Percentiles rank a stretch among this genome's conserved stretches.
phyloP scores from a whole-genome alignment of 768 basidiomycete species.

The Flagelloscypha sp. region DNA sequence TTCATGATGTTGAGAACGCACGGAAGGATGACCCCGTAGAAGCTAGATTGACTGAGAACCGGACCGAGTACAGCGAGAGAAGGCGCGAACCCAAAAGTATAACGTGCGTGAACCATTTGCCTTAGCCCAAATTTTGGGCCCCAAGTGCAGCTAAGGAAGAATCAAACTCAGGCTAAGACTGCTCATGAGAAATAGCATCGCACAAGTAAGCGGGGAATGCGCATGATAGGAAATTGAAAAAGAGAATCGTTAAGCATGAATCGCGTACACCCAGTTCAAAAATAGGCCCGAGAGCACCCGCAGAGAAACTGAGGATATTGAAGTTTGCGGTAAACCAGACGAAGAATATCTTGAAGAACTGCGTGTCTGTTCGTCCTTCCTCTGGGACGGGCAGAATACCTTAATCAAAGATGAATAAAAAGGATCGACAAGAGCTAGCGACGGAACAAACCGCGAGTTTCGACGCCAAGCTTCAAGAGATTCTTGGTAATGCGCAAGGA shows the following conservation, averaged over 20 bases:
- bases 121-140: conserved; percentile 75
- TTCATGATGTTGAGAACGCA: conserved; percentile 52
- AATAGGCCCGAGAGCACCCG: conserved; percentile 59
- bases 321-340: conserved; percentile 68
- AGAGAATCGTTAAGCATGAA: conserved; percentile 55
- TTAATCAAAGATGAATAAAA: too few relatives aligned
- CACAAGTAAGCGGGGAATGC: conserved; percentile 54
- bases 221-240: conserved; percentile 58
- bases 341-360: conserved; percentile 58
- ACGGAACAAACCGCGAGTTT: too few relatives aligned
- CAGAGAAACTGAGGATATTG: conserved; percentile 62
- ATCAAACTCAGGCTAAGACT: background rate
- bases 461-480: too few relatives aligned
- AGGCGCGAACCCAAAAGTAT: conserved; percentile 27
- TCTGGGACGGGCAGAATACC: conserved; percentile 48
- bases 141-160: conserved; percentile 41
- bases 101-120: conserved; percentile 67
- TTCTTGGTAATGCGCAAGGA: too few relatives aligned
- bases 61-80: background rate
- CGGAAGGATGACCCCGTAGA: conserved; percentile 45
- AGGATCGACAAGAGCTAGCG: too few relatives aligned
- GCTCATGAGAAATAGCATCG: conserved; percentile 17
- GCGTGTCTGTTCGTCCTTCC: conserved; percentile 46
- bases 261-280: conserved; percentile 56
- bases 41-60: conserved; percentile 27